Base-by-base conservation (phyloP, 306 rosid species). In the Lathyrus tuberosus region DNA sequence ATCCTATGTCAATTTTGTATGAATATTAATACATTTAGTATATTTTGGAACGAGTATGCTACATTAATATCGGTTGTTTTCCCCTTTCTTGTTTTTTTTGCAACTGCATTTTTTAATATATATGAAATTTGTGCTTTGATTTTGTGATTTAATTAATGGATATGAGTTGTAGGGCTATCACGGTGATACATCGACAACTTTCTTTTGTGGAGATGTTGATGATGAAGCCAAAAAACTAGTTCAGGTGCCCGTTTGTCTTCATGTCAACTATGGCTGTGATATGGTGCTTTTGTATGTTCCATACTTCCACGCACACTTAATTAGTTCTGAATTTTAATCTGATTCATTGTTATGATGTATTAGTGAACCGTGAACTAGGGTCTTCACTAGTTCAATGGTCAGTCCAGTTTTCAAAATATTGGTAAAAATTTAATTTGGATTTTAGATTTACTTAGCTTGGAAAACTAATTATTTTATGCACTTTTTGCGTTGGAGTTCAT, bases 151-250 rank as follows among this genome's bases (percentile, higher is more conserved):
- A 26, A 15, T 24, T 26, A n/a, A 49, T 75, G 57, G 41, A 78
- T 78, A 37, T 81, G 81, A 54, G 54, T 75, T 76, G 60, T 74
- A 94, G 99, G 97, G 96, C 26, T 84, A 83, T 79, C 99, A 94
- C 43, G 97, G 99, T 54, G 97, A 94, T 72, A 91, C 97, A 38
- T 88, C 96, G 26, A 82, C 86, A 66, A 91, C 97, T 71, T 94
- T 85, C 85, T 86, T 90, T 78, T 91, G 97, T 48, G 97, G 98
- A 67, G 82, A 91, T 71, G 97, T 86, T 71, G 89, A 70, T 75
- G 95, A 88, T 51, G 82, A 67, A 69, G 87, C 84, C 42, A 87
- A 72, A 83, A 86, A 85, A 52, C 84, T 94, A 46, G 95, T 91
- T 33, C 90, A 79, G 97, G 99, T 94, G 69, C 65, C 62, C 48